phyloP scores from a whole-genome alignment of 192 early-diverging fungal species.

The Phlyctochytrium planicorne region DNA sequence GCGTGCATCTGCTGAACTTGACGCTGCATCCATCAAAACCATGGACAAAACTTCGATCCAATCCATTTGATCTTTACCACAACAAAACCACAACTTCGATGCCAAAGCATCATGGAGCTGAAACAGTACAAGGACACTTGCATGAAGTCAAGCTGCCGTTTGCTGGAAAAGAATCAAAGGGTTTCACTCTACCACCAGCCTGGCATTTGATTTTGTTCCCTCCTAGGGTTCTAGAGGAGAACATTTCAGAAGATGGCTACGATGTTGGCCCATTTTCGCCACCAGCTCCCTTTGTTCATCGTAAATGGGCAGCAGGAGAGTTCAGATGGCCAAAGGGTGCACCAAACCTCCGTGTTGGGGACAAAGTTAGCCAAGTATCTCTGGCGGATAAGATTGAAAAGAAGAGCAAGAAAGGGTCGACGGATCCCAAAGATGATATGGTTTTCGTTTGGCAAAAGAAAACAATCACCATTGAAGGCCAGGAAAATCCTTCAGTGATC shows the following conservation, averaged over 20 bases:
- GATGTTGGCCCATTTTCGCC: conserved; percentile 73
- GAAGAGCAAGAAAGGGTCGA: conserved; percentile 38
- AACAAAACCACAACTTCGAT: too few relatives aligned
- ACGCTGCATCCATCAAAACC: too few relatives aligned
- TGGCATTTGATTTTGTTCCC: conserved; percentile 82
- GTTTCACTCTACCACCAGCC: conserved; percentile 61
- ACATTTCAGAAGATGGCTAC: conserved; percentile 79
- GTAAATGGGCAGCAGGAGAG: conserved; percentile 87
- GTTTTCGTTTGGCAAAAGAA: conserved; percentile 70
- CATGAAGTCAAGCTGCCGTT: too few relatives aligned
- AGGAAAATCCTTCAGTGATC: conserved; percentile 53
- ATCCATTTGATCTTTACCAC: too few relatives aligned
- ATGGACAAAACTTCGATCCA: too few relatives aligned
- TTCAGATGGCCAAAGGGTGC: conserved; percentile 56
- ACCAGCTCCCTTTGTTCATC: conserved; percentile 67
- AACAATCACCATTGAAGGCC: conserved; percentile 61
- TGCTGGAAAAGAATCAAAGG: too few relatives aligned
- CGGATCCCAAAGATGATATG: too few relatives aligned
- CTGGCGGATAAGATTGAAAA: conserved; percentile 57
- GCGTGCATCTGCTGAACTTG: too few relatives aligned
- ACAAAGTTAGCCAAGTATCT: conserved; percentile 59
- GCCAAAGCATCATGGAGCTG: too few relatives aligned
- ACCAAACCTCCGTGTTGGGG: conserved; percentile 63
- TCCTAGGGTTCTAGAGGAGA: conserved; percentile 58
- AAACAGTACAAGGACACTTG: too few relatives aligned